Evolutionary conservation across 331 rosid genomes (phyloP), one percentile per base, ranked within the genome.

Genomic region (Pyracantha coccinea): DNA sequence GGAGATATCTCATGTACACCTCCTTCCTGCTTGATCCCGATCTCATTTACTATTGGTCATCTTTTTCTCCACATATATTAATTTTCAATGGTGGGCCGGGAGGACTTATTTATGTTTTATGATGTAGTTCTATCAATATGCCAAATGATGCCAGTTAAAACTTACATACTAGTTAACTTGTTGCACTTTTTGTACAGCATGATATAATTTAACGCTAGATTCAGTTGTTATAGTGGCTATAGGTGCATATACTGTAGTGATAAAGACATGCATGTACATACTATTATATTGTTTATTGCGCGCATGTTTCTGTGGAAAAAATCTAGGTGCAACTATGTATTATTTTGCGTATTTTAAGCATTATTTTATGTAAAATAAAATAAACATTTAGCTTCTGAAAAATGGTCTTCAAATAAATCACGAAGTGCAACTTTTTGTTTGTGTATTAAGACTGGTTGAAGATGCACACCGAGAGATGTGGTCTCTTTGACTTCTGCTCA

Each of bases 1-100:
- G 75, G 97, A 87, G 80, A 80, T 81, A 66, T 77, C 90, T 71
- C 88, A 77, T 72, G 90, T 88, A 82, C 47, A 83, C 73, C 74
- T 72, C 33, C 28, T 63, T 57, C 33, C 12, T 21, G 15, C 35
- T 12, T 32, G 44, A 50, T 38, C 45, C 45, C 3, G 45, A 38
- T 35, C 59, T 38, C 67, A 71, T 71, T 41, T 60, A 61, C 53
- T 8, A 38, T 7, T 21, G 7, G 66, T 15, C 66, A 6, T 32
- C 4, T 12, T 66, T 44, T 44, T 8, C 21, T 50, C 55, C 17
- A 50, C 54, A 38, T 38, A 38, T 38, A 38, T 38, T 38, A 38
- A 38, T 38, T 38, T 38, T 38, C 45, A 9, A 44, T 35, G 54
- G 20, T 38, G 54, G 53, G 16, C 9, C 19, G 53, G 23, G 71